Conservation (phyloP, 2,329 filamentous ascomycete species). For the Botrytis squamosa region DNA sequence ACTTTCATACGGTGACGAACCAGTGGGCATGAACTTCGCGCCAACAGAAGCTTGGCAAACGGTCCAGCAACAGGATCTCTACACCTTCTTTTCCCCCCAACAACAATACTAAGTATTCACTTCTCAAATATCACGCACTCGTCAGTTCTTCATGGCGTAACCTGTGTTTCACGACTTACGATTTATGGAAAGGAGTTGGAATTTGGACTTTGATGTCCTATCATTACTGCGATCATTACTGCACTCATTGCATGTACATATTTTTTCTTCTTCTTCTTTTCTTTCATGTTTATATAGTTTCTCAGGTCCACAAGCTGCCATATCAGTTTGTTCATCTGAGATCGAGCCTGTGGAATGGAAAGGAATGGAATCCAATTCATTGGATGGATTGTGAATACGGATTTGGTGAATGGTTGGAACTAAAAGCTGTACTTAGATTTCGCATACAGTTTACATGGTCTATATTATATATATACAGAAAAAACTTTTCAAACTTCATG, state of each 20-base stretch:
- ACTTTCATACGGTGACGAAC: neutral
- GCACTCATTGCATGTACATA: neutral
- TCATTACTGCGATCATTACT: neutral
- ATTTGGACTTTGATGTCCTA: neutral
- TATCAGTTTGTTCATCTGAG: neutral
- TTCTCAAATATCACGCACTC: neutral
- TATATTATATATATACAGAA: slow-evolving; percentile 1
- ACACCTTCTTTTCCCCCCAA: neutral
- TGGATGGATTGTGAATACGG: neutral
- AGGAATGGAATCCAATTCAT: neutral
- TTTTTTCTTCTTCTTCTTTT: neutral
- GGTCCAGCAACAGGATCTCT: neutral
- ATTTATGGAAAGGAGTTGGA: neutral
- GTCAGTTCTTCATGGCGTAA: neutral
- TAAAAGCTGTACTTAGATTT: slow-evolving; percentile 7
- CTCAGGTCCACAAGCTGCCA: neutral
- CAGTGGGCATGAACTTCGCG: neutral
- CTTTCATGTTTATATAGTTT: neutral
- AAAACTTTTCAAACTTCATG: neutral
- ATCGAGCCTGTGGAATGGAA: neutral
- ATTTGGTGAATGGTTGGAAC: slow-evolving; percentile 4
- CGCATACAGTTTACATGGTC: neutral
- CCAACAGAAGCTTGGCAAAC: neutral
- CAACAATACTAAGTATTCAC: neutral
- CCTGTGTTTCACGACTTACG: slow-evolving; percentile 1